Evolutionary conservation across 805 yeast species (phyloP), one percentile per base, ranked within the genome.

Genomic region (Myxozyma geophila): DNA sequence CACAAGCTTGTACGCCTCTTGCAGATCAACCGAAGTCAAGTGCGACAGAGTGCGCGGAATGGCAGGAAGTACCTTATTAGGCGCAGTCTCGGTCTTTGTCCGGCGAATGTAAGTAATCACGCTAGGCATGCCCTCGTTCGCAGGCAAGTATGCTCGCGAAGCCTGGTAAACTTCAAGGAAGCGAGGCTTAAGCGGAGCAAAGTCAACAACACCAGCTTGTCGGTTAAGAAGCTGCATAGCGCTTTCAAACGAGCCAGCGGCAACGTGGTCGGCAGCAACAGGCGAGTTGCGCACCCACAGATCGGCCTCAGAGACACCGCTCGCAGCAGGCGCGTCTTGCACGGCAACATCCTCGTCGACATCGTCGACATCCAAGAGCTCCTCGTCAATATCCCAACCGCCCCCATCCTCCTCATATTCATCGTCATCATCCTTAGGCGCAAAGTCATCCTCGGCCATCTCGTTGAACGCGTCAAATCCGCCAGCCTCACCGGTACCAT

Each of bases 181-280:
- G 66, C 97, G 83, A 36, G 81, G 74, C 78, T 93, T 86, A 71
- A 95, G 82, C 13, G 98, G 98, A 72, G 87, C 96, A 74, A 96
- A 93, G 70, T 90, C 82, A 35, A 85, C 87, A 57, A 90, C 84
- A 71, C 98, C 99, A 51, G 87, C 81, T 77, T 96, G 99, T 73
- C 93, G 88, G 79, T 88, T 86, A 72, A 95, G 83, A 74, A 96
- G 84, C 72, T 92, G 96, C 46, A 97, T 95, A 44, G 98, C 99
- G 59, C 93, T 89, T 70, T 92, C 98, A 74, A 93, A 93, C 4
- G 96, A 89, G 71, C 99, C 99, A 1, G 97, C 92, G 1, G 99
- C 98, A 72, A 88, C 92, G 71, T 91, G 90, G 35, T 90, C 91
- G 37, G 97, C 98, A 4, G 98, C 91, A 60, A 92, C 83, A 67